Evolutionary conservation across 495 filamentous ascomycete species (phyloP).

Genomic region (Extremus antarcticus): DNA sequence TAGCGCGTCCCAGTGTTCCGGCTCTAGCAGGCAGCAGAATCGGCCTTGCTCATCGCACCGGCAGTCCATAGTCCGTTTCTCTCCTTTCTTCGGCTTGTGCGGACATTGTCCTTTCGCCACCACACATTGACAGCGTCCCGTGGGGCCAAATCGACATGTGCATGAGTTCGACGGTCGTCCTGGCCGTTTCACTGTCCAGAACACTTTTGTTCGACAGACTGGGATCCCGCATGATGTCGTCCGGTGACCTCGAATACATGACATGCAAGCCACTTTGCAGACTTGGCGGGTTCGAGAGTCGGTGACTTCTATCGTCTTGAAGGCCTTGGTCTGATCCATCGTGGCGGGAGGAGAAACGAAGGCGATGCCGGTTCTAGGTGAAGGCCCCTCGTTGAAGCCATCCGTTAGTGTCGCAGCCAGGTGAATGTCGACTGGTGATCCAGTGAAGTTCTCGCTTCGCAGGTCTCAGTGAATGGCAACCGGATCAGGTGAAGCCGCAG

Average conservation of each 20-base stretch:
- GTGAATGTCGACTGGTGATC: no score
- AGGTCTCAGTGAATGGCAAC: no score
- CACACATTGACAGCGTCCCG: constrained; percentile 16
- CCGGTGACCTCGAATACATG: constrained; percentile 18
- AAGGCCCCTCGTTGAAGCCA: not conserved
- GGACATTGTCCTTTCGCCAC: constrained; percentile 14
- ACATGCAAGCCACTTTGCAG: constrained; percentile 22
- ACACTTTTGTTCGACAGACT: constrained; percentile 16
- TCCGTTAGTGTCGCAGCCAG: no score
- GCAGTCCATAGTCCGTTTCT: constrained; percentile 17
- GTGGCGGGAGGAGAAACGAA: not conserved
- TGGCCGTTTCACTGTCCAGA: constrained; percentile 21
- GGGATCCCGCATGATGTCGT: constrained; percentile 18
- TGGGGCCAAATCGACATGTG: constrained; percentile 15
- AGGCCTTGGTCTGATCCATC: constrained; percentile 17
- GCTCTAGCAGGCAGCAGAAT: constrained; percentile 14
- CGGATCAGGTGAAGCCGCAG: no score
- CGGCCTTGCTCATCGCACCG: constrained; percentile 19
- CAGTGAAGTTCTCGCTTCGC: no score
- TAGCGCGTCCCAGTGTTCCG: constrained; percentile 11
- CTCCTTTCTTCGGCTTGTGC: constrained; percentile 19
- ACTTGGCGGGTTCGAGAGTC: constrained; percentile 14
- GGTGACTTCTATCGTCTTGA: constrained; percentile 21
- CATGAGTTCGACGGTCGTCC: constrained; percentile 19
- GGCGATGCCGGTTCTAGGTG: not conserved